Percentiles rank a stretch among this genome's conserved stretches.
These are phyloP conservation scores for Moelleriella libera DNA, from an alignment of 2,329 filamentous ascomycete genomes.

Conservation along the genomic window DNA sequence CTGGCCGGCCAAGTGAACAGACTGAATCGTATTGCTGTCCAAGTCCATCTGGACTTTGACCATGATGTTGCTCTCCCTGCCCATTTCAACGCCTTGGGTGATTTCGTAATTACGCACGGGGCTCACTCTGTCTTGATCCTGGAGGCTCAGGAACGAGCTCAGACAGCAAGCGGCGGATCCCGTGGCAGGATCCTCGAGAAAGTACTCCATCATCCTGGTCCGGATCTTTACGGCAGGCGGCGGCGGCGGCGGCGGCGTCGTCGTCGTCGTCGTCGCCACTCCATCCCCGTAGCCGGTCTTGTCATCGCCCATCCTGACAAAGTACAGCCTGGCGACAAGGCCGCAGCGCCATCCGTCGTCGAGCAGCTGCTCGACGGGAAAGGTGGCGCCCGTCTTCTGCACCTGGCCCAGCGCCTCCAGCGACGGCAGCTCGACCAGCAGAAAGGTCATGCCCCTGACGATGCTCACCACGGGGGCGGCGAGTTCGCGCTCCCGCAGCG, in stretches of 20 bases:
- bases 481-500: conserved; percentile 21
- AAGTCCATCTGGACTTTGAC: conserved; percentile 25
- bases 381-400: conserved; percentile 16
- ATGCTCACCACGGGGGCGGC: conserved; percentile 42
- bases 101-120: conserved; percentile 30
- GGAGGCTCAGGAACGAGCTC: conserved; percentile 35
- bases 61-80: conserved; percentile 36
- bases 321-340: conserved; percentile 45
- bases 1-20: conserved; percentile 18
- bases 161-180: conserved; percentile 49
- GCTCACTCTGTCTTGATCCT: conserved; percentile 16
- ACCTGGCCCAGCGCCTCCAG: conserved; percentile 40
- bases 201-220: conserved; percentile 43
- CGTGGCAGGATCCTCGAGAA: conserved; percentile 45
- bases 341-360: conserved; percentile 41
- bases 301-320: conserved; percentile 26
- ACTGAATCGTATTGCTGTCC: conserved; percentile 9
- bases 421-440: conserved; percentile 46
- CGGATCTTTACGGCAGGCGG: conserved; percentile 24
- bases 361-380: conserved; percentile 21
- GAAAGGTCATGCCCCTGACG: conserved; percentile 61
- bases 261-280: not conserved
- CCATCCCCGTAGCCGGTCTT: conserved; percentile 10
- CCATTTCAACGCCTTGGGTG: conserved; percentile 57
- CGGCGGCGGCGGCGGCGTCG: no score